Percentiles rank a stretch among this genome's conserved stretches.
These are phyloP conservation scores for Pseudocercospora musae DNA, from an alignment of 2,329 filamentous ascomycete genomes.

Conservation along the genomic window DNA sequence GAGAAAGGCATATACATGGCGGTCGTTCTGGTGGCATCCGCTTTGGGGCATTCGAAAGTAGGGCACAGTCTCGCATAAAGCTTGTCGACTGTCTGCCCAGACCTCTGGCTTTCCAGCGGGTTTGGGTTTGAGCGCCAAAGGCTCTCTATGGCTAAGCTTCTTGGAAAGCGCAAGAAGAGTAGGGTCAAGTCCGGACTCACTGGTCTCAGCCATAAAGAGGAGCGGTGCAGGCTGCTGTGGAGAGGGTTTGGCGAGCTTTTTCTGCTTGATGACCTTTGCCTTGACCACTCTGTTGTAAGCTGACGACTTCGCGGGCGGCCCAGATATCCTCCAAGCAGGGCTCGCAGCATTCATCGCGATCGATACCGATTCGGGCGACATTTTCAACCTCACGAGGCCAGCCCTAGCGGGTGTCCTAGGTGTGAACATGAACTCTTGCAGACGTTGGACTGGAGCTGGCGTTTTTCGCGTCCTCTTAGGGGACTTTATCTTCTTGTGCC, in stretches of 20 bases:
- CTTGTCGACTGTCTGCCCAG: conserved; percentile 58
- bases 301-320: not conserved
- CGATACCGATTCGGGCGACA: not conserved
- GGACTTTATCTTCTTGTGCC: not conserved
- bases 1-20: conserved; percentile 56
- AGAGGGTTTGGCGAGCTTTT: not conserved
- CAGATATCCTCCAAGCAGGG: not conserved
- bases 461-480: not conserved
- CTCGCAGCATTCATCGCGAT: not conserved
- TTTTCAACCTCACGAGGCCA: not conserved
- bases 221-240: not conserved
- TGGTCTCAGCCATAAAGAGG: not conserved
- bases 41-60: conserved; percentile 63
- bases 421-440: not conserved
- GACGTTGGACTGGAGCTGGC: not conserved
- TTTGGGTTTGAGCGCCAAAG: conserved; percentile 31
- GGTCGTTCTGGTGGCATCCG: conserved; percentile 53
- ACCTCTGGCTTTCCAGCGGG: conserved; percentile 46
- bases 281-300: not conserved
- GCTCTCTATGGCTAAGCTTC: conserved; percentile 27
- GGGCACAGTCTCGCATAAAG: conserved; percentile 61
- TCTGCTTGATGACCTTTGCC: not conserved
- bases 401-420: not conserved
- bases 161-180: conserved; percentile 21
- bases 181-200: conserved; percentile 10